These are phyloP conservation scores for Aethionema arabicum DNA, from an alignment of 345 rosid genomes.

Conservation along the genomic window DNA sequence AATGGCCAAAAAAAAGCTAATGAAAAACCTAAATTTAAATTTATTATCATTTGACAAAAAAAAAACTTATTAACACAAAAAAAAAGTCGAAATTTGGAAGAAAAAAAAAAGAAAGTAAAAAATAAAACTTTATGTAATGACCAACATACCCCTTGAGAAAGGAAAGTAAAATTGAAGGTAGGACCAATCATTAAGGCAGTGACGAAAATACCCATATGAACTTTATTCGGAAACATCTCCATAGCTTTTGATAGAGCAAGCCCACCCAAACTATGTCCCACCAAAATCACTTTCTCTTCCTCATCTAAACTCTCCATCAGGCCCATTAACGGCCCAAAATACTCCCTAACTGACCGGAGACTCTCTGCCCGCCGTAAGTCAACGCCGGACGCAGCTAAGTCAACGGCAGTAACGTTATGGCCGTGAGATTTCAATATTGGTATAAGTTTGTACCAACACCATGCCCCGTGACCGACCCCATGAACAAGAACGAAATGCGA, in stretches of 20 bases:
- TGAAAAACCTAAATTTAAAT: no score
- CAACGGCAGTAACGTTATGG: slow-evolving; percentile 19
- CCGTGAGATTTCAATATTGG: slow-evolving; percentile 27
- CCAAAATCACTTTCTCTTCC: slow-evolving; percentile 29
- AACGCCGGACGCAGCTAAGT: slow-evolving; percentile 21
- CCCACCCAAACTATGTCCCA: slow-evolving; percentile 29
- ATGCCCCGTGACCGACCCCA: slow-evolving; percentile 28
- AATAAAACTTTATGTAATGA: background rate
- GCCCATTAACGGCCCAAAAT: slow-evolving; percentile 2
- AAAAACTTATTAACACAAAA: no score
- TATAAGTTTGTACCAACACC: slow-evolving; percentile 34
- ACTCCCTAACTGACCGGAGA: slow-evolving; percentile 19
- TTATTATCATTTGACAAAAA: no score
- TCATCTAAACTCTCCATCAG: slow-evolving; percentile 20
- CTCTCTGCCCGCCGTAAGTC: slow-evolving; percentile 11
- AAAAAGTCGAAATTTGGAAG: no score
- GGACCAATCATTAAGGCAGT: slow-evolving; percentile 31
- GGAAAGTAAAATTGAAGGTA: slow-evolving; percentile 21
- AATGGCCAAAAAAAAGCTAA: no score
- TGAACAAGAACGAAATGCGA: slow-evolving; percentile 28
- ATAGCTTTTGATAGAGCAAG: slow-evolving; percentile 30
- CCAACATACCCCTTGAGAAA: slow-evolving; percentile 32
- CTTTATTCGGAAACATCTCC: slow-evolving; percentile 17
- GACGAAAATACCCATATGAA: slow-evolving; percentile 31
- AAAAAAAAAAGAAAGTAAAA: background rate